Evolutionary conservation across 2,329 filamentous ascomycete species (phyloP).

Genomic region (Aureobasidium sp.): DNA sequence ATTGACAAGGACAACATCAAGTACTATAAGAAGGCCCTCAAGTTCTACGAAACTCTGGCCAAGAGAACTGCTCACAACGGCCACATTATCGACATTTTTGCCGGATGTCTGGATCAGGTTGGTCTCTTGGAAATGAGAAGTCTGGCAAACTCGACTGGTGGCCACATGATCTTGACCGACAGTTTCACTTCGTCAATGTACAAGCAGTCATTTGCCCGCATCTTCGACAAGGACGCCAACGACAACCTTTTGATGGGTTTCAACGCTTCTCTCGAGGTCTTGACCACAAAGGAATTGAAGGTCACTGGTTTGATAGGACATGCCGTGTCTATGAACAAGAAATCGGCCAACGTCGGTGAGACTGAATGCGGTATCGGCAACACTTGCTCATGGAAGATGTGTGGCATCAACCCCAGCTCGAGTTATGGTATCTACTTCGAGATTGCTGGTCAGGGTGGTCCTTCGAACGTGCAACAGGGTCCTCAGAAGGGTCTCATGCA

Average conservation of each 20-base stretch:
- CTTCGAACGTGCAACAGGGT: conserved; percentile 73
- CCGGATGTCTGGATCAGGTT: conserved; percentile 93
- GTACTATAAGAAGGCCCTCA: conserved; percentile 98
- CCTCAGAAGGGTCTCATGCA: conserved; percentile 94
- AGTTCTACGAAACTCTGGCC: conserved; percentile 93
- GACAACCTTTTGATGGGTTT: conserved; percentile 97
- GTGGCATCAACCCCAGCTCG: conserved; percentile 85
- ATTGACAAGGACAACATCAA: conserved; percentile 99
- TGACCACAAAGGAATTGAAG: conserved; percentile 97
- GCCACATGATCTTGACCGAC: conserved; percentile 96
- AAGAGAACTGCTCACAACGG: conserved; percentile 95
- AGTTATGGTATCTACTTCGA: conserved; percentile 98
- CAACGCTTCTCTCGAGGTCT: conserved; percentile 88
- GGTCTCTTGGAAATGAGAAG: conserved; percentile 98
- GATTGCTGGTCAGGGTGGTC: conserved; percentile 86
- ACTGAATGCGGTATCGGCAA: conserved; percentile 98
- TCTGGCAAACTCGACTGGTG: conserved; percentile 88
- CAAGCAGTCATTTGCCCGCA: conserved; percentile 93
- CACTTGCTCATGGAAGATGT: conserved; percentile 99
- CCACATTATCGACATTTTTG: conserved; percentile 96
- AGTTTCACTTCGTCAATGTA: conserved; percentile 99
- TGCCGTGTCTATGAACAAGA: conserved; percentile 94
- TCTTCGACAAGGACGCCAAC: conserved; percentile 93
- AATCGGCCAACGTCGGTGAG: conserved; percentile 92
- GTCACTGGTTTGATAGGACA: conserved; percentile 96